A percentile compares a stretch with the other conserved stretches of the same genome.
Evolutionary conservation across 495 filamentous ascomycete species (phyloP).

Genomic region (Neurospora cerealis): DNA sequence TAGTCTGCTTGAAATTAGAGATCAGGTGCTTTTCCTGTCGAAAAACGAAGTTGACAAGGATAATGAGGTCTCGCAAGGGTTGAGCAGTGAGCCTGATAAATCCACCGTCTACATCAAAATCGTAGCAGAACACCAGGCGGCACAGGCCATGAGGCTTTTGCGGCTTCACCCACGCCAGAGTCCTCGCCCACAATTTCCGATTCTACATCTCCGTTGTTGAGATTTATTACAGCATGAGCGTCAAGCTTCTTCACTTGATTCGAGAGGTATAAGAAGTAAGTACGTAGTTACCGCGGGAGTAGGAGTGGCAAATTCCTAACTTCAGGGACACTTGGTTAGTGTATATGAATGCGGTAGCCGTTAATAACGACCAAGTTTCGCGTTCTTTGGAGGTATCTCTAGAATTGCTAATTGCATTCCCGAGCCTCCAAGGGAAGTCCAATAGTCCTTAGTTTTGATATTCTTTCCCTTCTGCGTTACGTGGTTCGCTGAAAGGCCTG

Average conservation of each 20-base stretch:
- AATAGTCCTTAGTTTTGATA: neutral
- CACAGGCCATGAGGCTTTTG: neutral
- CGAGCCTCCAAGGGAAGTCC: neutral
- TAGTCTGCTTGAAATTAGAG: neutral
- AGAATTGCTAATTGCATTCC: neutral
- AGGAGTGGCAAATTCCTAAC: no score
- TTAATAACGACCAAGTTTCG: no score
- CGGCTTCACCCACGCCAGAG: neutral
- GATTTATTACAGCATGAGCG: neutral
- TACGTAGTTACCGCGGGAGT: no score
- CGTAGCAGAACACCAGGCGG: neutral
- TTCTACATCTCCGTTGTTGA: neutral
- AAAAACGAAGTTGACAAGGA: neutral
- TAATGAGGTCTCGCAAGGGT: neutral
- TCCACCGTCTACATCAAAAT: neutral
- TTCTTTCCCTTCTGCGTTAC: neutral
- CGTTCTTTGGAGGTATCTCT: neutral
- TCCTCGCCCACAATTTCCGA: neutral
- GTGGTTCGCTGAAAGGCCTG: neutral
- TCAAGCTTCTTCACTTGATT: neutral
- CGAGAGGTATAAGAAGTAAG: no score
- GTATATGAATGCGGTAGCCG: no score
- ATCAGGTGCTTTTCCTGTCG: neutral
- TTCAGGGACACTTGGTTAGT: no score
- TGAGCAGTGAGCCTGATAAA: neutral